Evolutionary conservation across 805 yeast genomes (phyloP).

Genomic region (Metschnikowia proteae): DNA sequence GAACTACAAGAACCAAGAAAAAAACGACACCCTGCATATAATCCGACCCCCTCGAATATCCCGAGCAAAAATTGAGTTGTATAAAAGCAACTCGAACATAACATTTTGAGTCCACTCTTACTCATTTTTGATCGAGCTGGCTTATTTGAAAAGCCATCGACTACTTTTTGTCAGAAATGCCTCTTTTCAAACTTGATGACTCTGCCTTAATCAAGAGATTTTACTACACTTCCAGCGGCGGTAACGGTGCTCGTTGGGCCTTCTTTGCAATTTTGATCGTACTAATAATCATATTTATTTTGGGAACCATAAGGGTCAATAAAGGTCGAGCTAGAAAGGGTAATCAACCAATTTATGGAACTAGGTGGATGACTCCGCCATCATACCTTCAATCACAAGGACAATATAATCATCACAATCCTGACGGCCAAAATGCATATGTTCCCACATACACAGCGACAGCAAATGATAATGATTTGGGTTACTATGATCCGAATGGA

Average conservation of each 20-base stretch:
- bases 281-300: constrained; percentile 42
- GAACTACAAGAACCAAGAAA: not conserved
- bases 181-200: not conserved
- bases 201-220: not conserved
- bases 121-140: not conserved
- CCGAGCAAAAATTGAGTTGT: not conserved
- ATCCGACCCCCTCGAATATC: not conserved
- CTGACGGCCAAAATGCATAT: constrained; percentile 34
- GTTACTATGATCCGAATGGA: constrained; percentile 68
- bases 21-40: not conserved
- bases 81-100: not conserved
- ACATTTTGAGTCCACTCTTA: not conserved
- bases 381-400: constrained; percentile 63
- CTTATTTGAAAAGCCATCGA: not conserved
- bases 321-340: constrained; percentile 48
- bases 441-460: constrained; percentile 68
- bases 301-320: constrained; percentile 54
- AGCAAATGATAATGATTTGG: constrained; percentile 72
- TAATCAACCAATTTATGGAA: constrained; percentile 63
- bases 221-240: constrained; percentile 7
- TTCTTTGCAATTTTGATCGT: constrained; percentile 59
- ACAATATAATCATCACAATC: constrained; percentile 47
- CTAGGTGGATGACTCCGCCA: constrained; percentile 88
- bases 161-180: not conserved
- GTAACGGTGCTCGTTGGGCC: constrained; percentile 55